Percentiles rank a stretch among this genome's conserved stretches.
Conservation (phyloP, 805 yeast species). For the Pichia cabralensis region DNA sequence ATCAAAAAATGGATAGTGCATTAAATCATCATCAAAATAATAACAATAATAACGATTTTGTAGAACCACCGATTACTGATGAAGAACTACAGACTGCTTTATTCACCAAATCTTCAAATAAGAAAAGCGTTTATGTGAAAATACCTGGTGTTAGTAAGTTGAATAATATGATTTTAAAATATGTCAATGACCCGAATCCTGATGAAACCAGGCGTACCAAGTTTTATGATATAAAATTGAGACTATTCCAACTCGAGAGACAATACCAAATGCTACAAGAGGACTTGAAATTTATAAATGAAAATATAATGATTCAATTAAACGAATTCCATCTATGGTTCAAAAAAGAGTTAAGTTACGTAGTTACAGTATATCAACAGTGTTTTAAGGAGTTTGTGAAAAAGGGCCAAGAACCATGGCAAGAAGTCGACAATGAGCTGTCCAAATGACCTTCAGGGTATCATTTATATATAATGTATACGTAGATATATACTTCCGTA, state of each 20-base stretch:
- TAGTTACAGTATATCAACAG: slow-evolving; percentile 8
- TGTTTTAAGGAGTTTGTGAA: slow-evolving; percentile 2
- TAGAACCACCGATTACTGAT: slow-evolving; percentile 24
- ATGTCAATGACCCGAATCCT: slow-evolving; percentile 26
- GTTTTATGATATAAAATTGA: slow-evolving; percentile 20
- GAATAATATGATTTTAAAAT: slow-evolving; percentile 25
- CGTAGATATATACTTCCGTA: too few species aligned
- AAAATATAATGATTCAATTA: slow-evolving; percentile 18
- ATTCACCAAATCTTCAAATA: slow-evolving; percentile 18
- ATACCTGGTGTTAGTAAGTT: slow-evolving; percentile 28
- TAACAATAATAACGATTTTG: slow-evolving; percentile 6
- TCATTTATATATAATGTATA: too few species aligned
- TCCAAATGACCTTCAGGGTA: too few species aligned
- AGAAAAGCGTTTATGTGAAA: slow-evolving; percentile 22
- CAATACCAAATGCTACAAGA: slow-evolving; percentile 19
- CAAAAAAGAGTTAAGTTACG: slow-evolving; percentile 16
- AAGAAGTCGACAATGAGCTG: slow-evolving; percentile 1
- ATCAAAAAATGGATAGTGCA: slow-evolving; percentile 20
- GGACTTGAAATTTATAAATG: slow-evolving; percentile 21
- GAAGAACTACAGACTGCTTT: slow-evolving; percentile 24
- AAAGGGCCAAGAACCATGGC: slow-evolving; percentile 7
- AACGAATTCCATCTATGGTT: slow-evolving; percentile 25
- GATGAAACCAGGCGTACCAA: slow-evolving; percentile 26
- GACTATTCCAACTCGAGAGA: slow-evolving; percentile 23
- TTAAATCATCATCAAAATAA: slow-evolving; percentile 8